Base-by-base conservation (phyloP, 2,329 filamentous ascomycete species). In the Pseudocercospora musae region DNA sequence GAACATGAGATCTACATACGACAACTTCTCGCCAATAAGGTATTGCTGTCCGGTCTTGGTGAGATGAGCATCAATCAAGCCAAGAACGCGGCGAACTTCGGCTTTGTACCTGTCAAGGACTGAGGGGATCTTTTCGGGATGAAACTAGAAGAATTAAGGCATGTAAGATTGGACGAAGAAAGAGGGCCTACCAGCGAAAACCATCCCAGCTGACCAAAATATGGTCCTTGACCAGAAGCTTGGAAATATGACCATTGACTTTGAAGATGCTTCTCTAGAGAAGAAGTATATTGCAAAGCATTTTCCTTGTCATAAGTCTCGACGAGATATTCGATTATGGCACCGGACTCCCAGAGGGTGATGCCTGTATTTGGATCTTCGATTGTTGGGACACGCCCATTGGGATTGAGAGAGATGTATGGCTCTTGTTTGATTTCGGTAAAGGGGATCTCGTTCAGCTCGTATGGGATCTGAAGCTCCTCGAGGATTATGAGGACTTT, bases 361-460 rank as follows among this genome's bases (percentile, higher is more conserved):
- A 79, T 64, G 62, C 72, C 74, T 0, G 77, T 79, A 70, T 81
- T 81, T 0, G 79, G 79, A 67, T 82, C 80, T 20, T 78, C 66
- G 64, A 82, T 78, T 3, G 77, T 75, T n/a, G 79, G 79, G 23
- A 79, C 70, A 6, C 77, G 72, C 44, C 77, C 77, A 59, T 79
- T 79, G 56, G 77, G 77, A 66, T 79, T 79, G 66, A 79, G 59
- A 49, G 70, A 69, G 25, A 75, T 67, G 71, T 74, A 82, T 1
- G 72, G 67, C 25, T 67, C 65, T 59, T 66, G 65, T 64, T 82
- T 82, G 48, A 81, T 59, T 8, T 79, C 74, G 18, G 76, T 71
- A 62, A 79, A 77, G 4, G 70, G 63, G 55, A 77, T 71, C 44
- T 73, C 62, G n/a, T 74, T 66, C 53, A 70, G 68, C 33, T 75